Evolutionary conservation across 1,139 yeast species (phyloP), one percentile per base, ranked within the genome.

Genomic region (Taphrina communis): DNA sequence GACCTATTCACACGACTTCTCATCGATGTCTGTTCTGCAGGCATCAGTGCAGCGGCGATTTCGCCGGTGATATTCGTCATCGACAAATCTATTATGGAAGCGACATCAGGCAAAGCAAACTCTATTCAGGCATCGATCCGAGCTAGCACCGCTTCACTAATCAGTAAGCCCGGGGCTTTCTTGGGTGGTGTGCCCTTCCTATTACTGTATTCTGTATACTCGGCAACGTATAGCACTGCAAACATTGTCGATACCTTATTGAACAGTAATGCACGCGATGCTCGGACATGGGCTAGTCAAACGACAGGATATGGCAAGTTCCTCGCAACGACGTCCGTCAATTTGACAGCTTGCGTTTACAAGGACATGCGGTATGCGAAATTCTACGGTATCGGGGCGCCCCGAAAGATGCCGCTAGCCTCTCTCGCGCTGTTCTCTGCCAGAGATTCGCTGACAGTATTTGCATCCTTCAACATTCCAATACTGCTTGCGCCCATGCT

Each of bases 391-490:
- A 38, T 51, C 5, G 68, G 63, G 3, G 51, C 48, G n/a, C 68
- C 63, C 6, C 69, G 69, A 41, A 50, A 56, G 25, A 50, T 69
- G 31, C 69, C 69, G 5, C 38, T 52, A 14, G 51, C 57, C 12
- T 39, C 65, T 14, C 41, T 58, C 7, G 60, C 41, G n/a, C 59
- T 69, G 36, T 69, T 66, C 39, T 56, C 65, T 17, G 67, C 62
- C 9, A 57, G 71, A n/a, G 71, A 69, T 62, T 62, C 71, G 6
- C 58, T 69, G 9, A 69, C 71, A 35, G 51, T 69, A 19, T 62
- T 65, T 19, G 65, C 66, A 14, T 56, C 66, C 39, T 69, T 69
- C 63, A 69, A 69, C 31, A 38, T 69, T 4, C 71, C 71, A 7
- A 25, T 62, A n/a, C 56, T 69, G 48, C 41, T 69, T n/a, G 71